Evolutionary conservation across 257 asterid genomes (phyloP).

Genomic region (Striga asiatica): DNA sequence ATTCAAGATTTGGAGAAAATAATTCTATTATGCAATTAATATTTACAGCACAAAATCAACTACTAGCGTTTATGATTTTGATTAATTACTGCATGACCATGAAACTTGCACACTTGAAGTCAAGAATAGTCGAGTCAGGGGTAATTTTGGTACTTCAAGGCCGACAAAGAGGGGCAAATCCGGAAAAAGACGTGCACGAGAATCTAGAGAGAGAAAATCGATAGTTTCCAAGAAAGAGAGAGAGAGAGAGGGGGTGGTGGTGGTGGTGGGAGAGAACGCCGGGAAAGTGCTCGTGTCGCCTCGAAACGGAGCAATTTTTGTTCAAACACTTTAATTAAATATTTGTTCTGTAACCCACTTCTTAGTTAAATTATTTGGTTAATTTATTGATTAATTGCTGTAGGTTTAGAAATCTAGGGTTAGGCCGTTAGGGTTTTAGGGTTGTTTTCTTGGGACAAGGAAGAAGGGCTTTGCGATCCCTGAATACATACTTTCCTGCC

Average conservation of each 20-base stretch:
- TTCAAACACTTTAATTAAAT: slow-evolving; percentile 10
- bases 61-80: neutral
- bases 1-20: too few species aligned
- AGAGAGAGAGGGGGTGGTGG: neutral
- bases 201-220: slow-evolving; percentile 25
- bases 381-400: neutral
- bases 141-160: slow-evolving; percentile 13
- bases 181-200: slow-evolving; percentile 26
- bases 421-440: slow-evolving; percentile 19
- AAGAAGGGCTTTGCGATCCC: slow-evolving; percentile 16
- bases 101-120: too few species aligned
- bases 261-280: slow-evolving; percentile 55
- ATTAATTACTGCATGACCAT: neutral
- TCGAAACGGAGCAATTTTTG: slow-evolving; percentile 35
- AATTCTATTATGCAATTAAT: neutral
- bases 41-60: neutral
- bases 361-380: neutral
- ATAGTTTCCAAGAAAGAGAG: slow-evolving; percentile 27
- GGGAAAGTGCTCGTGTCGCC: slow-evolving; percentile 85
- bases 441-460: slow-evolving; percentile 22
- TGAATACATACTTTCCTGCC: neutral
- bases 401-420: slow-evolving; percentile 5
- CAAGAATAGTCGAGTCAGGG: neutral
- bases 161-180: slow-evolving; percentile 25
- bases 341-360: slow-evolving; percentile 16